Evolutionary conservation across 2,329 filamentous ascomycete genomes (phyloP).

Genomic region (Cercospora canescens): DNA sequence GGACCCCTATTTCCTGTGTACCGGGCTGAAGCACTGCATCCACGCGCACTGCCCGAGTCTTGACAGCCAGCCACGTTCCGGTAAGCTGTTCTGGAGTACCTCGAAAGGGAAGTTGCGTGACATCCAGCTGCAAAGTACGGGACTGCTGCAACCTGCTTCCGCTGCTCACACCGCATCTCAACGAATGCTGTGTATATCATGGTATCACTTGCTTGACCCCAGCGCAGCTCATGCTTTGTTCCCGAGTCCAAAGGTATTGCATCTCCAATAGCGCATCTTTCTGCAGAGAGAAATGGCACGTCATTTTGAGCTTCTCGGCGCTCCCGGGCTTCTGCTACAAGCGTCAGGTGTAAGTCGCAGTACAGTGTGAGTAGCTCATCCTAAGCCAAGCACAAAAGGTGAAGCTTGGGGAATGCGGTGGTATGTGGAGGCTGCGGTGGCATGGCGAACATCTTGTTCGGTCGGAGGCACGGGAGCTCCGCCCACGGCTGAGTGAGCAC

Average conservation of each 20-base stretch:
- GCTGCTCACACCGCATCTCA: background rate
- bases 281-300: background rate
- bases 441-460: no score
- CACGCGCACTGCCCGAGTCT: background rate
- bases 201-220: background rate
- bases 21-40: background rate
- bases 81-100: background rate
- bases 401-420: no score
- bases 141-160: background rate
- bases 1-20: background rate
- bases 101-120: background rate
- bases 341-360: no score
- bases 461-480: no score
- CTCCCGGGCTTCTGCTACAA: no score
- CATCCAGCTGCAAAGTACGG: background rate
- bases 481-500: no score
- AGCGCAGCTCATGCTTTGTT: background rate
- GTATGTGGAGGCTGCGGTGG: no score
- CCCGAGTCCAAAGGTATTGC: background rate
- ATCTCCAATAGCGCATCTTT: no score
- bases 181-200: background rate
- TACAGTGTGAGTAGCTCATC: no score
- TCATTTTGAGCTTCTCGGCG: background rate
- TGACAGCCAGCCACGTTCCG: slow-evolving; percentile 7
- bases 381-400: no score